Evolutionary conservation across 2,329 filamentous ascomycete species (phyloP), one percentile per base, ranked within the genome.

Genomic region (Cercospora citrullina): DNA sequence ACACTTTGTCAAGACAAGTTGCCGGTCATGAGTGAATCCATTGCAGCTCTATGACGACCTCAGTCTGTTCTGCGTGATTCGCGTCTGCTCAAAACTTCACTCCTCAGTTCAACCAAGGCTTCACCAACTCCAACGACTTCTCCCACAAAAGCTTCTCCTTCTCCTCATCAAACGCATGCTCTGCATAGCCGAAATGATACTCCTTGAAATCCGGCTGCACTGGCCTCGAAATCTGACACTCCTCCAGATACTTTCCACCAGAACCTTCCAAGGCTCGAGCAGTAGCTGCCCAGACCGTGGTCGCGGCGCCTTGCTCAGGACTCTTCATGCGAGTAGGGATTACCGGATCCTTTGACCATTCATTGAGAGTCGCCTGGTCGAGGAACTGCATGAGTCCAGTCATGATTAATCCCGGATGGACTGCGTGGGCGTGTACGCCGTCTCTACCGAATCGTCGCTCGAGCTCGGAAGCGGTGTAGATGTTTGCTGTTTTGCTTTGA

Each of bases 381-480:
- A 64, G 1, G 55, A 71, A 65, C 4, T 69, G 61, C 39, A 64
- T 62, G 10, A 75, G 60, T 4, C 62, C 66, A 0, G 74, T 74
- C 18, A 58, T 26, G 62, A 82, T 84, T 5, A 79, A 76, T 7
- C 86, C 84, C 0, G 85, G 85, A 60, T 85, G 81, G 5, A 85
- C 51, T 16, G 77, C 78, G 12, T 76, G 75, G 0, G 80, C 83
- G 61, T 85, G 84, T 0, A 87, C 69, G 4, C 82, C 80, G 4
- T 75, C 72, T 0, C 72, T 21, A 2, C 81, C 82, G 70, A 84
- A 86, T 0, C 79, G 78, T 1, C 84, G 79, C 33, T 87, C 84
- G 21, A 87, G 78, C 66, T 85, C 80, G 68, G 83, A 85, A 2
- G 84, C 81, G 63, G 84, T 81, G 68, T 80, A 84, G 26, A 86